Evolutionary conservation across 2,329 filamentous ascomycete genomes (phyloP).

Genomic region (Epichloe sp.): DNA sequence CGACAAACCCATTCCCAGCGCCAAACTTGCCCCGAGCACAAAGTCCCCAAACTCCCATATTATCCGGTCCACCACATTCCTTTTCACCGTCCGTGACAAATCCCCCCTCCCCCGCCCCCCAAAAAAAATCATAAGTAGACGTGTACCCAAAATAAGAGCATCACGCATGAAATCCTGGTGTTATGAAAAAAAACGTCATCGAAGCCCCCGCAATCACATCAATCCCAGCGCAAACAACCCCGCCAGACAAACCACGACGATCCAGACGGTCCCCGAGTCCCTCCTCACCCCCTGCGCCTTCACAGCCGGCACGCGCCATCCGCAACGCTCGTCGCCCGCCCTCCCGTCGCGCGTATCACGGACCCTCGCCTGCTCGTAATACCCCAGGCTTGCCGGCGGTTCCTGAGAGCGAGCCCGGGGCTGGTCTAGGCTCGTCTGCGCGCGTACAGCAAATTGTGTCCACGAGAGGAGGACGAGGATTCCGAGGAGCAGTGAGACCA

Average conservation of each 20-base stretch:
- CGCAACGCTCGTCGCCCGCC: slow-evolving; percentile 19
- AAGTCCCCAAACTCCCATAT: no score
- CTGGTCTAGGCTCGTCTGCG: background rate
- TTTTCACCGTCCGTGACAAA: no score
- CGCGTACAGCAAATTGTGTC: background rate
- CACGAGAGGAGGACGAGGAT: background rate
- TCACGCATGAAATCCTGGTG: no score
- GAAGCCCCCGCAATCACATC: slow-evolving; percentile 7
- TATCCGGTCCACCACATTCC: no score
- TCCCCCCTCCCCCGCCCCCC: no score
- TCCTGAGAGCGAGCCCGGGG: background rate
- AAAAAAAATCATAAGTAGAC: no score
- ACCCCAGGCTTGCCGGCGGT: no score
- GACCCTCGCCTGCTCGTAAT: no score
- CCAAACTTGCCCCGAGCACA: no score
- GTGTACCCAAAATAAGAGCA: no score
- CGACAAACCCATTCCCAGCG: no score
- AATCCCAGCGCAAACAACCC: slow-evolving; percentile 14
- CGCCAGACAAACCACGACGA: slow-evolving; percentile 11
- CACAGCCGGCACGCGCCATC: slow-evolving; percentile 23
- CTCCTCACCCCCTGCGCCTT: slow-evolving; percentile 13
- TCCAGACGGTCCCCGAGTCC: slow-evolving; percentile 11
- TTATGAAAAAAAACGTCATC: background rate
- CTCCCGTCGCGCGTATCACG: slow-evolving; percentile 19
- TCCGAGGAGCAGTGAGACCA: no score